Conservation (phyloP, 495 filamentous ascomycete species). For the Coniosporium apollinis region DNA sequence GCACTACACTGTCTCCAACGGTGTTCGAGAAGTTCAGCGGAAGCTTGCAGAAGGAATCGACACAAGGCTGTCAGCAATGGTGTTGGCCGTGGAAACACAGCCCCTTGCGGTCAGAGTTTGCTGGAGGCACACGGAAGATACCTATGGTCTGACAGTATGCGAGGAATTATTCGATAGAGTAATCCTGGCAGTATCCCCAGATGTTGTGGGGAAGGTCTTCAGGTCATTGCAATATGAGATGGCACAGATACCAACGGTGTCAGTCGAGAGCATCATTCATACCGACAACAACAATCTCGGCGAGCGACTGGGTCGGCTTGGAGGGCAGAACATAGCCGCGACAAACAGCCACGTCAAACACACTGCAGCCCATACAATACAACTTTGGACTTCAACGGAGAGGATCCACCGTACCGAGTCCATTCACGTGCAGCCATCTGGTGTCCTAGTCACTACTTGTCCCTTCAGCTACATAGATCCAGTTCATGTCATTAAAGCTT, state of each 20-base stretch:
- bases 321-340: neutral
- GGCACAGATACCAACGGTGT: conserved; percentile 25
- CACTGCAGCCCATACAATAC: conserved; percentile 15
- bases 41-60: conserved; percentile 22
- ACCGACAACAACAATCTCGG: conserved; percentile 16
- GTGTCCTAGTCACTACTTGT: conserved; percentile 19
- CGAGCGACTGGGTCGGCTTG: conserved; percentile 1
- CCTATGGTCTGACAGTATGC: neutral
- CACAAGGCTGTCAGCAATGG: conserved; percentile 10
- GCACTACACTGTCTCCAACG: conserved; percentile 32
- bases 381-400: conserved; percentile 13
- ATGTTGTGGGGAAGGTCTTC: conserved; percentile 28
- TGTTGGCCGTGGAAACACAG: conserved; percentile 4
- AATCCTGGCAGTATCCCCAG: conserved; percentile 31
- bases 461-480: conserved; percentile 13
- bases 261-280: conserved; percentile 30
- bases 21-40: conserved; percentile 29
- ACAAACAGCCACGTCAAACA: neutral
- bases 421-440: conserved; percentile 16
- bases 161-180: conserved; percentile 25
- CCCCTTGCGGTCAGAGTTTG: neutral
- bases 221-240: conserved; percentile 22
- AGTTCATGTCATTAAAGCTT: conserved; percentile 9
- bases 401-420: conserved; percentile 14
- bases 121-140: conserved; percentile 3